Conservation (phyloP, 139 green algal species). For the Auxenochlorella pyrenoidosa region DNA sequence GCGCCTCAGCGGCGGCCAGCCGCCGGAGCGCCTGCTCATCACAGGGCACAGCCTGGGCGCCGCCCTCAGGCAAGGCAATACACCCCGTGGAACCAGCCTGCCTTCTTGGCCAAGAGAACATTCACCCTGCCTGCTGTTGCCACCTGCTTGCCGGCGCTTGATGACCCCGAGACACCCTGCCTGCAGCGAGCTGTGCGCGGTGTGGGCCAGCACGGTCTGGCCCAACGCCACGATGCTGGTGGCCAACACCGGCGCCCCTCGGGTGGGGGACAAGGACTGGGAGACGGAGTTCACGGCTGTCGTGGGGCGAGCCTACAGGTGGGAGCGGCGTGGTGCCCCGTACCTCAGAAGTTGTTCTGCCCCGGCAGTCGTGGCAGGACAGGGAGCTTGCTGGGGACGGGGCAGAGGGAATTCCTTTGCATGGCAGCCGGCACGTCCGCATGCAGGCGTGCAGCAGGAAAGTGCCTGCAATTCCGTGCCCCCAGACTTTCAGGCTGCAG, state of each 20-base stretch:
- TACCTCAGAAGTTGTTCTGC: neutral
- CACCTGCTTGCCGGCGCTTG: no score
- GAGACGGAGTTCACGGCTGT: neutral
- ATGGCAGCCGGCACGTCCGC: no score
- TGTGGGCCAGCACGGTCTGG: constrained; percentile 32
- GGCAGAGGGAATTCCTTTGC: no score
- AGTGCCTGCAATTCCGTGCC: no score
- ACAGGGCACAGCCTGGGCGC: constrained; percentile 27
- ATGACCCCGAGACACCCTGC: no score
- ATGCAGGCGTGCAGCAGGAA: no score
- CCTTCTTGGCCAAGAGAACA: no score
- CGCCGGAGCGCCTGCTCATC: neutral
- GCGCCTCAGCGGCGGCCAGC: constrained; percentile 5
- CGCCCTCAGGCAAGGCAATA: neutral
- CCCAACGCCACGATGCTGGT: constrained; percentile 5
- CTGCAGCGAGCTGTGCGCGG: constrained; percentile 3
- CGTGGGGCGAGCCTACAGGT: constrained; percentile 4
- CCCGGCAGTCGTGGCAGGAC: no score
- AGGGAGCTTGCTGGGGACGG: no score
- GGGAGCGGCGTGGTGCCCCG: neutral
- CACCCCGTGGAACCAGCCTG: no score
- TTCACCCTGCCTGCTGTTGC: no score
- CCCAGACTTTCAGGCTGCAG: no score
- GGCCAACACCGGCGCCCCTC: constrained; percentile 15
- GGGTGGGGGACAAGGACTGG: constrained; percentile 22